These are phyloP conservation scores for Mariannaea elegans DNA, from an alignment of 2,329 filamentous ascomycete species.

Conservation along the genomic window DNA sequence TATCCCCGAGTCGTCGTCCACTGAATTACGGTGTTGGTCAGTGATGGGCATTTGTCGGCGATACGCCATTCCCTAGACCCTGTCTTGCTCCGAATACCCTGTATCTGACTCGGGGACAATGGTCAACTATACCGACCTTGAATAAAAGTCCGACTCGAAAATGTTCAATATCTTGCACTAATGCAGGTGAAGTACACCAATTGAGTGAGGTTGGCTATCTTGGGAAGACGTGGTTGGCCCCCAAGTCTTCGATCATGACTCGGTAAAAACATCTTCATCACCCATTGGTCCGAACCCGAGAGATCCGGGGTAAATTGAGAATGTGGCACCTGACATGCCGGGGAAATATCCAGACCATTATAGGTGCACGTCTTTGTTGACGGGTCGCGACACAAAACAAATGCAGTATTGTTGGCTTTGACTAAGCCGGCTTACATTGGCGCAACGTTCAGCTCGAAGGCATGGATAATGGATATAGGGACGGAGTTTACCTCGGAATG, in stretches of 20 bases:
- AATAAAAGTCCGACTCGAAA: background rate
- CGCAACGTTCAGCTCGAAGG: background rate
- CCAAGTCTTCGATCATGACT: background rate
- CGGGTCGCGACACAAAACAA: background rate
- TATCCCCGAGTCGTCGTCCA: constrained; percentile 1
- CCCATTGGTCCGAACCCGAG: background rate
- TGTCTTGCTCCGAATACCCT: constrained; percentile 10
- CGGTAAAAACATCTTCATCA: background rate
- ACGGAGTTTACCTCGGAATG: background rate
- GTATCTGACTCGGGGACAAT: background rate
- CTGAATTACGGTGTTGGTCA: constrained; percentile 17
- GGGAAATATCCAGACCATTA: background rate
- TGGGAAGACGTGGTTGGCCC: background rate
- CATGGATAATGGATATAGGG: background rate
- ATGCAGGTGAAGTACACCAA: background rate
- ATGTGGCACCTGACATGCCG: background rate
- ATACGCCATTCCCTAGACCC: constrained; percentile 18
- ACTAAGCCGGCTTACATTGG: background rate
- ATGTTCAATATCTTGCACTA: background rate
- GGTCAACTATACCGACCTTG: background rate
- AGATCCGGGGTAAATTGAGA: background rate
- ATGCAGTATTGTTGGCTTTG: background rate
- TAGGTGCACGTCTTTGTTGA: background rate
- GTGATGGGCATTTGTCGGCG: constrained; percentile 20
- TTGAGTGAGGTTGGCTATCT: background rate